Evolutionary conservation across 805 yeast genomes (phyloP), one percentile per base, ranked within the genome.

Genomic region (Ogataea haglerorum): DNA sequence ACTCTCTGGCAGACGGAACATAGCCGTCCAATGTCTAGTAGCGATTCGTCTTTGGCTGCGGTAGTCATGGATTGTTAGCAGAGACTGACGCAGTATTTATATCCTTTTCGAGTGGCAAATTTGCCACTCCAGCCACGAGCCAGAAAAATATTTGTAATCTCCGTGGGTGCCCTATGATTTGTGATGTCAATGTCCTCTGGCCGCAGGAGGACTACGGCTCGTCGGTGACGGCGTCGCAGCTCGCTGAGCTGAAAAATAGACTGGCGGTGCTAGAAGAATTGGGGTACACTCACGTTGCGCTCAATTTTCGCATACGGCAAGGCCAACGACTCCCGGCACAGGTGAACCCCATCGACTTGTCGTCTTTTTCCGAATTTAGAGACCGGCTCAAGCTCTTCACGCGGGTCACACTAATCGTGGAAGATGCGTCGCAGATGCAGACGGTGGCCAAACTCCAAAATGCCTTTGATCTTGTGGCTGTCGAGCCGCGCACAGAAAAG

Each of bases 401-500:
- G 1, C 67, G 99, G 42, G 70, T 86, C 18, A 93, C 98, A 0
- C 55, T 93, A 6, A 67, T 79, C 10, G 73, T 90, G 8, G 85
- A 79, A 46, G 96, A 89, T 46, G 82, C 91, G 1, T 70, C 87
- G 6, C 85, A 85, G 48, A 78, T 85, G 30, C 91, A 82, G 52
- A 78, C 76, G 18, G 61, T 82, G 23, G 64, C 76, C 30, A 67
- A 72, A 49, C 49, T 60, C 19, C 57, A 56, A 35, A 61, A 51
- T 32, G 59, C 67, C 9, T 93, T 84, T 57, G 98, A 93, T 58
- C 61, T 93, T 2, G 70, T 93, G 6, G 86, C 96, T 0, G 81
- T 91, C 1, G 75, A 80, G 49, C 99, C 99, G 1, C 53, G 69
- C 16, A 76, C 82, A 36, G 99, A 93, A 57, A 82, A 80, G 57